Conservation (phyloP, 2,329 filamentous ascomycete genomes). For the Teratosphaeriaceae sp. region DNA sequence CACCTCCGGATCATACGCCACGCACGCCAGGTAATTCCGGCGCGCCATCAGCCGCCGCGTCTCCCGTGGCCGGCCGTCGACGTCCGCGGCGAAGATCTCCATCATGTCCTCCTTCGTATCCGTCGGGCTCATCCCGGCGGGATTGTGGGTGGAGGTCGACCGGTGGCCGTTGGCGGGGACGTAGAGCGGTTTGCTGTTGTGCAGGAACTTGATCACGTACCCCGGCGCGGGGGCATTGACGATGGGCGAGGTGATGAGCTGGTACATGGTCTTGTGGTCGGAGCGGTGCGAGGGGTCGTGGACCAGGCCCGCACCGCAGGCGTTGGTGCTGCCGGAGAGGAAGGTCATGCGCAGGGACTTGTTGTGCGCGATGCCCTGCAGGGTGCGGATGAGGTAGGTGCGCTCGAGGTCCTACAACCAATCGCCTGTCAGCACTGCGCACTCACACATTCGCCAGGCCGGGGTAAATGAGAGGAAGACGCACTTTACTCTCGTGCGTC, state of each 20-base stretch:
- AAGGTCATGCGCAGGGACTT: constrained; percentile 97
- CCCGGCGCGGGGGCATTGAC: constrained; percentile 79
- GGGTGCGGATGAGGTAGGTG: constrained; percentile 90
- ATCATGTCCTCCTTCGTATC: constrained; percentile 99
- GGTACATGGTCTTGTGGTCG: constrained; percentile 99
- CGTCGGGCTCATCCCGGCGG: constrained; percentile 44
- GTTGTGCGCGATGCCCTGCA: constrained; percentile 91
- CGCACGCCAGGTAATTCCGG: constrained; percentile 84
- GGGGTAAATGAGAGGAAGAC: constrained; percentile 2
- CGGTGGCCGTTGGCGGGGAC: constrained; percentile 80
- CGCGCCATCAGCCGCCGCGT: constrained; percentile 89
- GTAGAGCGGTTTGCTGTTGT: constrained; percentile 89
- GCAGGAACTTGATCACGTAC: constrained; percentile 90
- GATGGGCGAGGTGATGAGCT: constrained; percentile 87
- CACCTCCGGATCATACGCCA: constrained; percentile 88
- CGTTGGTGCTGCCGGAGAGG: constrained; percentile 85
- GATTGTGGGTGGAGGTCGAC: constrained; percentile 34
- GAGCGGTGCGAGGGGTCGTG: constrained; percentile 87
- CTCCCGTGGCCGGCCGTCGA: constrained; percentile 74
- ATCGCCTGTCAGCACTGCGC: too few relatives aligned
- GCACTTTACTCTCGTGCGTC: constrained; percentile 90
- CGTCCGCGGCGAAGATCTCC: constrained; percentile 96
- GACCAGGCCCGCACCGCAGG: constrained; percentile 83
- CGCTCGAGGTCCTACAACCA: constrained; percentile 70
- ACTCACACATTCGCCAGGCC: constrained; percentile 3